Conservation (phyloP, 768 basidiomycete genomes). For the Leucocoprinus sp. region DNA sequence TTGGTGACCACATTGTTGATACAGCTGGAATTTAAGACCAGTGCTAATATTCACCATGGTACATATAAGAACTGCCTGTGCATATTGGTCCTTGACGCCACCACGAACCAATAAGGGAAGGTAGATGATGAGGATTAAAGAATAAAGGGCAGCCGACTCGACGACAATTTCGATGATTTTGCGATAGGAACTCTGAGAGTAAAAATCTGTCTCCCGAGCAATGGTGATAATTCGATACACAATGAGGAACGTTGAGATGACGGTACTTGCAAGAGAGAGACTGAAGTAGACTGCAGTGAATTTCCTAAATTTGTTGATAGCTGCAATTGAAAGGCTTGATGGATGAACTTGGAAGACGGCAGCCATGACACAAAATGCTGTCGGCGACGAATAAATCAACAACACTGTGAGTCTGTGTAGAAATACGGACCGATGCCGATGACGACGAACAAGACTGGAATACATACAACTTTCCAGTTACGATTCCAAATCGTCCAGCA, state of each 20-base stretch:
- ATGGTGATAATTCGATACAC: conserved; percentile 1
- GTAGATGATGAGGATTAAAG: background rate
- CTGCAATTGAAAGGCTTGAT: background rate
- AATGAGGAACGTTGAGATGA: conserved; percentile 4
- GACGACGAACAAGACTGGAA: background rate
- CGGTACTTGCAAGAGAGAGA: conserved; percentile 3
- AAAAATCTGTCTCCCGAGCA: background rate
- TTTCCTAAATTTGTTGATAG: conserved; percentile 5
- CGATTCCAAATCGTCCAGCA: conserved; percentile 1
- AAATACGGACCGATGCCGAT: background rate
- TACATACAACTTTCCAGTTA: background rate
- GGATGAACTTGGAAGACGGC: conserved; percentile 2
- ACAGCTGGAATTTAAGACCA: background rate
- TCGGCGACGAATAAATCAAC: background rate
- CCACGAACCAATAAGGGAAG: conserved; percentile 2
- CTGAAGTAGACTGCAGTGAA: conserved; percentile 2
- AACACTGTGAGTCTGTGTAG: background rate
- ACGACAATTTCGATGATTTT: conserved; percentile 5
- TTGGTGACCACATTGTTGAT: background rate
- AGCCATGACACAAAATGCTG: conserved; percentile 1
- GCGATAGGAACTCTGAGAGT: background rate
- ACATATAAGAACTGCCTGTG: conserved; percentile 4
- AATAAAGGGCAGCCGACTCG: conserved; percentile 6
- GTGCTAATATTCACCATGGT: background rate
- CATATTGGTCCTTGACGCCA: background rate